Evolutionary conservation across 2,329 filamentous ascomycete genomes (phyloP).

Genomic region (Dendryphion nanum): DNA sequence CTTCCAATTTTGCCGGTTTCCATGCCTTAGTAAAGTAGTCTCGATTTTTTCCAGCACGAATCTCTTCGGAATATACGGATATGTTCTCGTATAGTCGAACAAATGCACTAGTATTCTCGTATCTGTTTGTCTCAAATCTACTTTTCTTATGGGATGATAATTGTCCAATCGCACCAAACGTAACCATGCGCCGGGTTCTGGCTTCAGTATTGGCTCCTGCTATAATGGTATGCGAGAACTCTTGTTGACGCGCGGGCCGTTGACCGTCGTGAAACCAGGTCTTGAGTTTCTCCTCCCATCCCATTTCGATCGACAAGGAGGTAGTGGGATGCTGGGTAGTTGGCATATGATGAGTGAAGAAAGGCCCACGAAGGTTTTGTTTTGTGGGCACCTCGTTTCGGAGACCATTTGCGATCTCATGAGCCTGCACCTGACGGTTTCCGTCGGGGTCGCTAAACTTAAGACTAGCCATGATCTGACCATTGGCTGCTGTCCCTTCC

Average conservation of each 20-base stretch:
- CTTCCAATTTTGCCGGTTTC: not conserved
- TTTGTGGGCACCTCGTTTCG: slow-evolving; percentile 24
- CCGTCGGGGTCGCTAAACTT: slow-evolving; percentile 29
- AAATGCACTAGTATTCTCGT: slow-evolving; percentile 36
- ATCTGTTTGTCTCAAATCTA: slow-evolving; percentile 5
- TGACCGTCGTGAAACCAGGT: slow-evolving; percentile 42
- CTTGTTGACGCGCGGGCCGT: slow-evolving; percentile 23
- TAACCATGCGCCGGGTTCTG: slow-evolving; percentile 3
- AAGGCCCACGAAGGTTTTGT: slow-evolving; percentile 38
- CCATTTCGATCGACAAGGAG: slow-evolving; percentile 18
- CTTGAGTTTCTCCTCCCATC: slow-evolving; percentile 36
- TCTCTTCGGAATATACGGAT: slow-evolving; percentile 39
- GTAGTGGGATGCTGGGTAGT: slow-evolving; percentile 26
- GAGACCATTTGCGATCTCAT: slow-evolving; percentile 24
- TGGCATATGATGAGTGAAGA: slow-evolving; percentile 33
- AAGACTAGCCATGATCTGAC: slow-evolving; percentile 13
- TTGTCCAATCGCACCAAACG: slow-evolving; percentile 14
- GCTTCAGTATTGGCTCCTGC: slow-evolving; percentile 12
- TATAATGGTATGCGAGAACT: slow-evolving; percentile 22
- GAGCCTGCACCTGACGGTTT: slow-evolving; percentile 9
- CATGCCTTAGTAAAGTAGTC: not conserved
- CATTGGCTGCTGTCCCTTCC: slow-evolving; percentile 9
- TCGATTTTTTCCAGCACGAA: slow-evolving; percentile 8
- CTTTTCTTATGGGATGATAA: too few relatives aligned
- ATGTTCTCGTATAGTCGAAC: slow-evolving; percentile 45